phyloP scores from a whole-genome alignment of 2,329 filamentous ascomycete genomes.

The Paraconiothyrium sp. region DNA sequence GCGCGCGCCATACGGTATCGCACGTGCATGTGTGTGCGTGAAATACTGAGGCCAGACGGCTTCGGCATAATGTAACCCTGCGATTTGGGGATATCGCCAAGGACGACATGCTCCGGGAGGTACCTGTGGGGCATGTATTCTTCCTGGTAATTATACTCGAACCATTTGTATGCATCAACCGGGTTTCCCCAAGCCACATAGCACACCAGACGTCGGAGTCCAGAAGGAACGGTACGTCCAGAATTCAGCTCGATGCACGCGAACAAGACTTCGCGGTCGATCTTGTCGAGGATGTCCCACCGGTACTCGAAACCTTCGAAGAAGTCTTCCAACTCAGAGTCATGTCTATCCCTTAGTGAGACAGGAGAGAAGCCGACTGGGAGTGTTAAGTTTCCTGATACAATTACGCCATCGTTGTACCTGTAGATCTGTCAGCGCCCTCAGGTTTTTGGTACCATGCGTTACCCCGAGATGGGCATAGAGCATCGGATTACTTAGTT shows the following conservation, averaged over 20 bases:
- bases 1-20: slow-evolving; percentile 39
- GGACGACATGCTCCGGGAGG: slow-evolving; percentile 38
- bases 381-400: slow-evolving; percentile 24
- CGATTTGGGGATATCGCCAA: slow-evolving; percentile 29
- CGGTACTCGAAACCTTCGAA: slow-evolving; percentile 36
- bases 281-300: slow-evolving; percentile 34
- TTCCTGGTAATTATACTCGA: slow-evolving; percentile 39
- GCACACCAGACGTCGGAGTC: slow-evolving; percentile 31
- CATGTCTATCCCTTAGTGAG: slow-evolving; percentile 22
- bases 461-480: too few species aligned
- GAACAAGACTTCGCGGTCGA: slow-evolving; percentile 30
- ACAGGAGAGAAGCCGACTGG: slow-evolving; percentile 21
- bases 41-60: slow-evolving; percentile 15
- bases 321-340: slow-evolving; percentile 36
- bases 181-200: slow-evolving; percentile 41
- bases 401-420: slow-evolving; percentile 30
- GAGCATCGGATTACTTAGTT: background rate
- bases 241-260: slow-evolving; percentile 22
- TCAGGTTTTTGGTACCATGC: too few species aligned
- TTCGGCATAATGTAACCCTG: slow-evolving; percentile 23
- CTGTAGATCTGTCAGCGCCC: slow-evolving; percentile 10
- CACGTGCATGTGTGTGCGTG: slow-evolving; percentile 24
- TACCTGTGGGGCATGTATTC: slow-evolving; percentile 36
- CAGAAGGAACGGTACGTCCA: slow-evolving; percentile 20
- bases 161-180: slow-evolving; percentile 43